These are phyloP conservation scores for Pyrenochaeta sp. DNA, from an alignment of 2,329 filamentous ascomycete species.

Conservation along the genomic window DNA sequence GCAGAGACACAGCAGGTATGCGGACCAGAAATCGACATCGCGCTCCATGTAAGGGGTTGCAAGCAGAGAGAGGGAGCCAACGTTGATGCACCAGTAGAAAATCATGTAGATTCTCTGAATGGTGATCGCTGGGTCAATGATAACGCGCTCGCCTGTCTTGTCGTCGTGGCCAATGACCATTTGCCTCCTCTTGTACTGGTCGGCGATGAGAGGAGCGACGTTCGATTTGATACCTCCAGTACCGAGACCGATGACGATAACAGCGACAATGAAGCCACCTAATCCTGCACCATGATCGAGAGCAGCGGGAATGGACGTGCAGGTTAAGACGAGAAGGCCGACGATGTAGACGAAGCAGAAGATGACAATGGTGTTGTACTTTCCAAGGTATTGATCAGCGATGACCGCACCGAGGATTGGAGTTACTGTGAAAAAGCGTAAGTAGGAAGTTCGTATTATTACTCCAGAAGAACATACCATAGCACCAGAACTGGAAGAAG, in stretches of 20 bases:
- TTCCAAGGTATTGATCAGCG: conserved; percentile 75
- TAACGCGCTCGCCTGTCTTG: conserved; percentile 56
- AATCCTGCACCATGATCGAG: conserved; percentile 69
- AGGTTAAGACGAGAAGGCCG: conserved; percentile 72
- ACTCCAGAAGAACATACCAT: conserved; percentile 24
- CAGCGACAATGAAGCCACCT: conserved; percentile 66
- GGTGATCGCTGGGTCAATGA: conserved; percentile 58
- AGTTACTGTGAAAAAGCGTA: conserved; percentile 35
- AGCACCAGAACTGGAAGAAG: conserved; percentile 57
- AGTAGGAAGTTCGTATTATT: conserved; percentile 5
- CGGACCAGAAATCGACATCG: conserved; percentile 74
- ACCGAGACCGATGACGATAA: conserved; percentile 75
- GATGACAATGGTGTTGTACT: conserved; percentile 75
- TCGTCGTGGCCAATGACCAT: conserved; percentile 54
- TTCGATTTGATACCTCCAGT: conserved; percentile 87
- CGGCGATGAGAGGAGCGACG: conserved; percentile 64
- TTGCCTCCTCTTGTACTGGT: conserved; percentile 55
- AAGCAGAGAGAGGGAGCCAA: conserved; percentile 73
- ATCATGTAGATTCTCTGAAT: conserved; percentile 64
- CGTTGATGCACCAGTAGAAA: conserved; percentile 77
- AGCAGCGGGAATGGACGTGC: conserved; percentile 70
- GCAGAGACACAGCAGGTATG: conserved; percentile 69
- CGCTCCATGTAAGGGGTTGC: conserved; percentile 76
- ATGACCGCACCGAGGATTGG: conserved; percentile 59
- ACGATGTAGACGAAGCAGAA: conserved; percentile 71